phyloP scores from a whole-genome alignment of 768 basidiomycete genomes.

The Collybia nuda region DNA sequence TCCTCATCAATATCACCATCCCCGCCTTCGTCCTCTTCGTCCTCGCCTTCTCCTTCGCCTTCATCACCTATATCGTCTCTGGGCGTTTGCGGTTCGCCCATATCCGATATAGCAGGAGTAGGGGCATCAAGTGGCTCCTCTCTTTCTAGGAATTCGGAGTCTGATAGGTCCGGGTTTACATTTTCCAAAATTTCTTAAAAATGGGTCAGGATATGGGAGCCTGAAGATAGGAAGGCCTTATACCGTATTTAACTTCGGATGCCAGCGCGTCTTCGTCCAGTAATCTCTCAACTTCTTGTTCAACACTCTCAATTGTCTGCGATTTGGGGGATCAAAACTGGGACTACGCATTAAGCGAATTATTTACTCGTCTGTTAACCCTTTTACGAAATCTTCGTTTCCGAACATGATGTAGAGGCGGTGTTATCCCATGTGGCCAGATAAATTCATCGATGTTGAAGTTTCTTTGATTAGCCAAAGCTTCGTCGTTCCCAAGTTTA shows the following conservation, averaged over 20 bases:
- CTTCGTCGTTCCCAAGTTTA: slow-evolving; percentile 69
- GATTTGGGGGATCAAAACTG: not conserved
- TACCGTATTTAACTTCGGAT: slow-evolving; percentile 75
- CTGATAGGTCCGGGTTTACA: slow-evolving; percentile 87
- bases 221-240: slow-evolving; percentile 8
- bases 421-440: slow-evolving; percentile 95
- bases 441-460: slow-evolving; percentile 96
- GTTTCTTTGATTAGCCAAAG: slow-evolving; percentile 55
- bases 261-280: slow-evolving; percentile 80
- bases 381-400: slow-evolving; percentile 93
- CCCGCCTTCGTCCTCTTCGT: slow-evolving; percentile 57
- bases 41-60: slow-evolving; percentile 58
- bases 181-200: slow-evolving; percentile 78
- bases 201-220: slow-evolving; percentile 5
- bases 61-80: slow-evolving; percentile 55
- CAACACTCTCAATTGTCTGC: slow-evolving; percentile 92
- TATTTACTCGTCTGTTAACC: slow-evolving; percentile 73
- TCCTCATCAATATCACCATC: slow-evolving; percentile 89
- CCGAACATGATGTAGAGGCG: slow-evolving; percentile 85
- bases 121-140: slow-evolving; percentile 67
- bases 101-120: slow-evolving; percentile 70
- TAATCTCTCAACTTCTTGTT: slow-evolving; percentile 88
- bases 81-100: slow-evolving; percentile 61
- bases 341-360: not conserved
- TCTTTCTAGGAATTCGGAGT: slow-evolving; percentile 81